Evolutionary conservation across 2,329 filamentous ascomycete genomes (phyloP).

Genomic region (Zymoseptoria tritici): DNA sequence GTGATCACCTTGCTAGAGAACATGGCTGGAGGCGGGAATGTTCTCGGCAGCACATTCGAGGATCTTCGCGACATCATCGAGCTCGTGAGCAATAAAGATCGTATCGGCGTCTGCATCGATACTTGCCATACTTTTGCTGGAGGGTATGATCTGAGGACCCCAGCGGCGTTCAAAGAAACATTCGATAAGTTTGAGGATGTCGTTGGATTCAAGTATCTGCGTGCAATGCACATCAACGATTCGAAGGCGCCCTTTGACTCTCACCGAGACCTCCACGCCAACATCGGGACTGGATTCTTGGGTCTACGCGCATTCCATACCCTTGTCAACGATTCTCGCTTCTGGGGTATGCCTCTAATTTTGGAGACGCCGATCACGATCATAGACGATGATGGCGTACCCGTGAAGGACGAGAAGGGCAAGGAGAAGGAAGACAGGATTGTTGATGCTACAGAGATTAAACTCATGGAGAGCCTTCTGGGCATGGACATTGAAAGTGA

Average conservation of each 20-base stretch:
- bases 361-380: slow-evolving; percentile 91
- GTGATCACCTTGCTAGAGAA: slow-evolving; percentile 88
- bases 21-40: slow-evolving; percentile 85
- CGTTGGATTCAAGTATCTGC: slow-evolving; percentile 72
- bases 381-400: slow-evolving; percentile 55
- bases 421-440: slow-evolving; percentile 65
- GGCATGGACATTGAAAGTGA: slow-evolving; percentile 71
- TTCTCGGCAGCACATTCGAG: slow-evolving; percentile 77
- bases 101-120: slow-evolving; percentile 91
- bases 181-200: slow-evolving; percentile 68
- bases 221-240: slow-evolving; percentile 87
- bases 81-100: slow-evolving; percentile 67
- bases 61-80: slow-evolving; percentile 81
- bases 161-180: slow-evolving; percentile 63
- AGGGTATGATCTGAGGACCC: slow-evolving; percentile 79
- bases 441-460: slow-evolving; percentile 91
- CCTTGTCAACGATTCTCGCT: slow-evolving; percentile 72
- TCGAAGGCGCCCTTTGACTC: slow-evolving; percentile 82
- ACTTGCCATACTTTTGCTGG: slow-evolving; percentile 95
- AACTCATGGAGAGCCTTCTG: slow-evolving; percentile 80
- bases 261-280: slow-evolving; percentile 83
- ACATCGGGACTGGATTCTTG: slow-evolving; percentile 91
- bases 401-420: slow-evolving; percentile 32
- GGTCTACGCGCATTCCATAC: slow-evolving; percentile 86
- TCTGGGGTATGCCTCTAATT: slow-evolving; percentile 79